Conservation (phyloP, 257 asterid species). For the Fraxinus excelsior region DNA sequence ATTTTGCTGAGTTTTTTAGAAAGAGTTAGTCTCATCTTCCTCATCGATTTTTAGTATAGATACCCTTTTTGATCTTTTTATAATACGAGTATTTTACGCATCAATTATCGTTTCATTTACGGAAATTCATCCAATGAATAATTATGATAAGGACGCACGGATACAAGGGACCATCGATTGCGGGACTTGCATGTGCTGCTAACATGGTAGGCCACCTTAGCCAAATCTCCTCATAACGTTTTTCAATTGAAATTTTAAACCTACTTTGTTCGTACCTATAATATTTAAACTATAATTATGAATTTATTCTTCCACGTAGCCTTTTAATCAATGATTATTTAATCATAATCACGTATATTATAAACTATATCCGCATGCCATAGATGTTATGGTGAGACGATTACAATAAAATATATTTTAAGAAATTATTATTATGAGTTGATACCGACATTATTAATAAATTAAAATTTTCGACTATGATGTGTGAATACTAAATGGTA, state of each 20-base stretch:
- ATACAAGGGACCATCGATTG: slow-evolving; percentile 41
- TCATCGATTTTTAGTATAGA: background rate
- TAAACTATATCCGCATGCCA: slow-evolving; percentile 28
- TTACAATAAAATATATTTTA: background rate
- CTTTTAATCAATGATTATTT: slow-evolving; percentile 9
- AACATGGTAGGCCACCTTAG: slow-evolving; percentile 75
- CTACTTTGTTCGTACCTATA: slow-evolving; percentile 2
- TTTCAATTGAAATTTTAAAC: slow-evolving; percentile 26
- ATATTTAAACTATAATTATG: slow-evolving; percentile 22
- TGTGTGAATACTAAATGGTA: too few species aligned
- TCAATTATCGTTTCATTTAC: background rate
- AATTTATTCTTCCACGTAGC: slow-evolving; percentile 13
- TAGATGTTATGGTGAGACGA: slow-evolving; percentile 11
- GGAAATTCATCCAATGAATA: background rate
- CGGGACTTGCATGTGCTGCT: slow-evolving; percentile 67
- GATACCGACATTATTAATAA: background rate
- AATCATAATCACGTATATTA: background rate
- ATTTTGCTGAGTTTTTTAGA: background rate
- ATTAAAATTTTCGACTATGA: background rate
- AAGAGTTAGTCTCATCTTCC: background rate
- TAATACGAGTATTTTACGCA: too few species aligned
- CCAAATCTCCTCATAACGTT: slow-evolving; percentile 2
- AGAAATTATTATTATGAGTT: background rate
- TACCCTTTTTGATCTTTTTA: background rate
- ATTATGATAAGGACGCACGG: slow-evolving; percentile 40